Evolutionary conservation across 1,284 basidiomycete species (phyloP), one percentile per base, ranked within the genome.

Genomic region (Pyrrhoderma noxium): DNA sequence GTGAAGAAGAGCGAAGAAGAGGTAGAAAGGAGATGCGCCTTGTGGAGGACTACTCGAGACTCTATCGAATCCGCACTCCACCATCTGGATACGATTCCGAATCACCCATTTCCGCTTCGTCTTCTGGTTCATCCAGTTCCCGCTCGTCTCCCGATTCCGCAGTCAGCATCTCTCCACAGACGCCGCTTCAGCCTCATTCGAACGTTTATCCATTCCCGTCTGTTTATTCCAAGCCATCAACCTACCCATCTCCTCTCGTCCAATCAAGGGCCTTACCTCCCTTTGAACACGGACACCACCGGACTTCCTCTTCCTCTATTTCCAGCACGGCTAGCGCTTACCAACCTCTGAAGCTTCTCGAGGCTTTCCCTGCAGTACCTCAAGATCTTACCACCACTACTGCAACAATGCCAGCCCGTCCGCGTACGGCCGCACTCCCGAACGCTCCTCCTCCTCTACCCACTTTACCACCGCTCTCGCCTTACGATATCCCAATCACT

Each of bases 301-400:
- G 39, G 9, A 45, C 43, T 18, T 31, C 34, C 22, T 9, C 45
- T 8, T 38, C 23, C 31, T 25, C 36, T 19, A 27, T 34, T 45
- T 52, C 51, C 11, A 47, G 41, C 51, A 38, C 44, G 21, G 34
- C 36, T 35, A 25, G 39, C 34, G 13, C 14, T n/a, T 47, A 21
- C 34, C 39, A 39, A 22, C 41, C 43, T 25, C 49, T 51, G 18
- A 14, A 25, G 49, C 25, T 49, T 47, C 51, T 43, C 19, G 46
- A 42, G 21, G 11, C 46, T 31, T 45, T 44, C 25, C 45, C 44
- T 18, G 31, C 38, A 16, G 51, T 47, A 11, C 51, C 44, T 3
- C 11, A 25, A 18, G 21, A 38, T 14, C 25, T 39, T 11, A 48
- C 37, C 18, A 34, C 46, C 2, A 21, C 39, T 8, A 11, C 37